phyloP scores from a whole-genome alignment of 768 basidiomycete genomes.

The Termitomyces sp. region DNA sequence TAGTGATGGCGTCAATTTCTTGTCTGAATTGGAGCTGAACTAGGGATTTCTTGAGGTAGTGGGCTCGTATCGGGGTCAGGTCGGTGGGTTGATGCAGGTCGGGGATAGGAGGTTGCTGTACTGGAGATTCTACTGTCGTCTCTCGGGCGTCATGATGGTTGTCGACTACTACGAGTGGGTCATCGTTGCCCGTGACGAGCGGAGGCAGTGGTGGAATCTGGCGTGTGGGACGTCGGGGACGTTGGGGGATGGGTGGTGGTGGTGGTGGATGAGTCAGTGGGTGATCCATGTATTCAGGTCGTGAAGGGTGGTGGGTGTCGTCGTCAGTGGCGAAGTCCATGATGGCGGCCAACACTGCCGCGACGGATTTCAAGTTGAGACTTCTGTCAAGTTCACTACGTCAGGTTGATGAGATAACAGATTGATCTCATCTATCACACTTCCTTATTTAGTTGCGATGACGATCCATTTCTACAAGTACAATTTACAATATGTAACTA shows the following conservation, averaged over 20 bases:
- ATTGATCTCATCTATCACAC: background rate
- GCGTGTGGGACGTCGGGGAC: conserved; percentile 16
- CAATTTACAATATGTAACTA: background rate
- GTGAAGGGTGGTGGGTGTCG: background rate
- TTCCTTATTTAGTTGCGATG: conserved; percentile 2
- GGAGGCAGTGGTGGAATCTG: conserved; percentile 13
- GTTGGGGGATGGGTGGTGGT: background rate
- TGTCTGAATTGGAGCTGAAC: conserved; percentile 77
- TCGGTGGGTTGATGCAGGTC: conserved; percentile 14
- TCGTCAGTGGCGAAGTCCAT: conserved; percentile 4
- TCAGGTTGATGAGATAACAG: conserved; percentile 13
- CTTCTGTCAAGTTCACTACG: background rate
- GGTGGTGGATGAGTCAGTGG: background rate
- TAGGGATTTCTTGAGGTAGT: conserved; percentile 97
- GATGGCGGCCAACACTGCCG: conserved; percentile 1
- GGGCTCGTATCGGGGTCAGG: conserved; percentile 87
- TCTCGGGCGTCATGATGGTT: background rate
- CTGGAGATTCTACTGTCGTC: background rate
- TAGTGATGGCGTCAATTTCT: conserved; percentile 72
- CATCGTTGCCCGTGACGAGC: conserved; percentile 1
- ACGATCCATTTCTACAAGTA: conserved; percentile 1
- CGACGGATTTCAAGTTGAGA: conserved; percentile 4
- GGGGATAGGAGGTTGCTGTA: background rate
- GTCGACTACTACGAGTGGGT: background rate
- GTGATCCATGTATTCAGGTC: background rate